Conservation (phyloP, 2,329 filamentous ascomycete species). For the Cercospora sp. region DNA sequence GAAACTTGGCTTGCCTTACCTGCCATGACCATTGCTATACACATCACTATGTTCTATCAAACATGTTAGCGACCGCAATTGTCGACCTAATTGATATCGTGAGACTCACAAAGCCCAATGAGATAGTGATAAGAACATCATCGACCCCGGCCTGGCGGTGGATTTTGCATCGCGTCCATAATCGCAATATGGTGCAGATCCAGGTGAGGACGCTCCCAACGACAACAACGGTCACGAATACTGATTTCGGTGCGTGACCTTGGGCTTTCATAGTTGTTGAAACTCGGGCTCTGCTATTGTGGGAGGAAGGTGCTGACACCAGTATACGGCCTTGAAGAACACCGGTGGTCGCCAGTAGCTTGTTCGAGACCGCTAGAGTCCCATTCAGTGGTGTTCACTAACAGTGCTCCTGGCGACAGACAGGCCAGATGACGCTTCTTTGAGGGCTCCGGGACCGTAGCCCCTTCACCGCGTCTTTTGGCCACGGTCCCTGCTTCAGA, state of each 20-base stretch:
- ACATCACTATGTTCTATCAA: slow-evolving; percentile 3
- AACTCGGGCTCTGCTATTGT: not conserved
- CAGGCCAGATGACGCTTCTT: not conserved
- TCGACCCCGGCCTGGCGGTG: slow-evolving; percentile 7
- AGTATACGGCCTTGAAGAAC: not conserved
- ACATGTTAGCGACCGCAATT: not conserved
- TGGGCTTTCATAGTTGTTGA: not conserved
- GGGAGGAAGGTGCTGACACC: not conserved
- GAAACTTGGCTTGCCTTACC: not conserved
- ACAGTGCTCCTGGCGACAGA: not conserved
- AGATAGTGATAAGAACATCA: not conserved
- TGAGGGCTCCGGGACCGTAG: not conserved
- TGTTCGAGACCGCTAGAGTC: not conserved
- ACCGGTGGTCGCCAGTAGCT: not conserved
- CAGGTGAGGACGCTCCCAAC: not conserved
- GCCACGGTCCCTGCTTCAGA: not conserved
- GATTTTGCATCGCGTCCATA: slow-evolving; percentile 6
- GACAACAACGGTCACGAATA: not conserved
- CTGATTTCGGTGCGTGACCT: not conserved
- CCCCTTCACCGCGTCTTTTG: not conserved
- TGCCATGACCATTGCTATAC: slow-evolving; percentile 1
- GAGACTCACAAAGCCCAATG: slow-evolving; percentile 1
- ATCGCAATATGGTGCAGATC: slow-evolving; percentile 3
- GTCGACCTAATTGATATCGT: not conserved
- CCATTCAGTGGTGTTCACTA: not conserved